Conservation (phyloP, 176 grass and related monocot genomes). For the Oryza punctata region DNA sequence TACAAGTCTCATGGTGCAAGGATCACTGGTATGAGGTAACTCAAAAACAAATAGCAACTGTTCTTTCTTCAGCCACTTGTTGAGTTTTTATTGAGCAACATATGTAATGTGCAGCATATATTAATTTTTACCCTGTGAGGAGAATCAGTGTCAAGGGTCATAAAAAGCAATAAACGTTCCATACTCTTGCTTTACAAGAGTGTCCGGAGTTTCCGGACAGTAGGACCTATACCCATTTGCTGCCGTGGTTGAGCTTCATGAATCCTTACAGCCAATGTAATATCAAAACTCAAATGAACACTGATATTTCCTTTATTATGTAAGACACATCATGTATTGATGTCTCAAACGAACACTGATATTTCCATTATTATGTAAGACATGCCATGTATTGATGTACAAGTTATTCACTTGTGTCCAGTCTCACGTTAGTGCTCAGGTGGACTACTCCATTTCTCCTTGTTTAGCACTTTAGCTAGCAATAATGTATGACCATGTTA, state of each 20-base stretch:
- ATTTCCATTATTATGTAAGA: no score
- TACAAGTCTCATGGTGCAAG: slow-evolving; percentile 71
- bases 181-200: neutral
- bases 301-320: no score
- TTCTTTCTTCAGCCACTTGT: neutral
- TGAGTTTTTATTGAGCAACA: neutral
- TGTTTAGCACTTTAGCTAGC: neutral
- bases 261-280: neutral
- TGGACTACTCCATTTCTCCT: neutral
- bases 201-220: neutral
- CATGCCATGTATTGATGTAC: no score
- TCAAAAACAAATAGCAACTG: neutral
- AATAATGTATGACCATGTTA: neutral
- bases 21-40: slow-evolving; percentile 81
- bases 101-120: neutral
- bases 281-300: no score
- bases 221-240: neutral
- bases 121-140: neutral
- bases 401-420: neutral
- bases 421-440: neutral
- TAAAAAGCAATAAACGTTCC: neutral
- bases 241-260: neutral
- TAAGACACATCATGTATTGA: no score
- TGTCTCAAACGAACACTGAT: no score
- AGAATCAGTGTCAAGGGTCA: neutral